phyloP scores from a whole-genome alignment of 2,329 filamentous ascomycete species.

The Lachnellula occidentalis region DNA sequence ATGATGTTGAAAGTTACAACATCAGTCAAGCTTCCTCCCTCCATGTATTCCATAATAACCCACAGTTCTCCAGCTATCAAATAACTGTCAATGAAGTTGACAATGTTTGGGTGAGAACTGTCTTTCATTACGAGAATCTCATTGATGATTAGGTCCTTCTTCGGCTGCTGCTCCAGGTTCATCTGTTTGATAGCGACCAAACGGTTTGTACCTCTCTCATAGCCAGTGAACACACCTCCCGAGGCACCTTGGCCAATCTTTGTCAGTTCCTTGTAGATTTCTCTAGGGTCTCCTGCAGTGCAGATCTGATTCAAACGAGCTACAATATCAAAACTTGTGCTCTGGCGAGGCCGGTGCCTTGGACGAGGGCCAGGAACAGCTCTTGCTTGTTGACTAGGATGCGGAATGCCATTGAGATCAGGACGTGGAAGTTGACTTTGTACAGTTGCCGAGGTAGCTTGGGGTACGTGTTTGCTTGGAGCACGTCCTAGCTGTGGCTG shows the following conservation, averaged over 20 bases:
- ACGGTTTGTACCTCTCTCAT: constrained; percentile 75
- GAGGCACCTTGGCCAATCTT: constrained; percentile 98
- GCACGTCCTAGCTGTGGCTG: constrained; percentile 68
- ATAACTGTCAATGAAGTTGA: constrained; percentile 98
- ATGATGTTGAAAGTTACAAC: constrained; percentile 99
- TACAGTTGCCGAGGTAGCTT: constrained; percentile 46
- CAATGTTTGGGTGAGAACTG: constrained; percentile 95
- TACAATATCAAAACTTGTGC: constrained; percentile 75
- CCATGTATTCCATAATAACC: constrained; percentile 99
- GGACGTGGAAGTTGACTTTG: constrained; percentile 42
- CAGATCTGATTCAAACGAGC: constrained; percentile 83
- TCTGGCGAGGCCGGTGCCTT: constrained; percentile 73
- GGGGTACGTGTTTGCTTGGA: constrained; percentile 64
- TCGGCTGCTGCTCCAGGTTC: constrained; percentile 97
- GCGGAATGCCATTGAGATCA: constrained; percentile 36
- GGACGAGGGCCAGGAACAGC: constrained; percentile 57
- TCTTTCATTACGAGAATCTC: constrained; percentile 99
- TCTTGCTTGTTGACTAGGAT: constrained; percentile 29
- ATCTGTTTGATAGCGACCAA: constrained; percentile 99
- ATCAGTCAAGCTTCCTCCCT: constrained; percentile 93
- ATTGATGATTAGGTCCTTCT: constrained; percentile 99
- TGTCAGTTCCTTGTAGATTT: constrained; percentile 78
- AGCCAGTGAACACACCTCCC: constrained; percentile 89
- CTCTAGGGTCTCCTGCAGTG: constrained; percentile 80
- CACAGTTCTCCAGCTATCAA: constrained; percentile 85